Percentiles rank a stretch among this genome's conserved stretches.
These are phyloP conservation scores for Infundibulicybe gibba DNA, from an alignment of 768 basidiomycete genomes.

Conservation along the genomic window DNA sequence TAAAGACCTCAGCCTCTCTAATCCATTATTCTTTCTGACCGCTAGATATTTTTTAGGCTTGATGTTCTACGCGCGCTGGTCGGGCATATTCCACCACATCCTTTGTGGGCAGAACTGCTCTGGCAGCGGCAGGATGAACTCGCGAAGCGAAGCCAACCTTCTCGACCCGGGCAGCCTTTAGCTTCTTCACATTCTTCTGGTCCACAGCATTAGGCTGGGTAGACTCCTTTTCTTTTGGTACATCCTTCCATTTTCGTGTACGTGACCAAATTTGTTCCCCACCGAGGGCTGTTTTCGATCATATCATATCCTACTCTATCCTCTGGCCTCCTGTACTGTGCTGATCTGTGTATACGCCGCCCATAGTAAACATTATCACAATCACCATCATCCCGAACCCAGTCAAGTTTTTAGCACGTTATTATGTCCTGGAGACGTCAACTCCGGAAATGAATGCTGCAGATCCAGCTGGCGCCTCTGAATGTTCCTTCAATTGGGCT, in stretches of 20 bases:
- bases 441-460: too few species aligned
- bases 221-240: conserved; percentile 10
- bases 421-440: too few species aligned
- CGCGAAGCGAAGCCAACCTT: conserved; percentile 7
- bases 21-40: neutral
- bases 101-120: conserved; percentile 88
- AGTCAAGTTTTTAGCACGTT: too few species aligned
- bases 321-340: conserved; percentile 8
- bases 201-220: conserved; percentile 6
- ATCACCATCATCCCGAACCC: too few species aligned
- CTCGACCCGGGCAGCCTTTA: conserved; percentile 5
- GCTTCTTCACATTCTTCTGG: conserved; percentile 7
- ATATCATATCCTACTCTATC: conserved; percentile 5
- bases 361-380: conserved; percentile 1
- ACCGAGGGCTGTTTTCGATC: conserved; percentile 4
- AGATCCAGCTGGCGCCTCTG: too few species aligned
- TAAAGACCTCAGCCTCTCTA: conserved; percentile 27
- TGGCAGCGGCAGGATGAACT: conserved; percentile 77
- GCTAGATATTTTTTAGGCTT: conserved; percentile 50
- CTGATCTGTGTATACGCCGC: conserved; percentile 17
- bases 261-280: conserved; percentile 5
- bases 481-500: too few species aligned
- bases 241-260: conserved; percentile 1
- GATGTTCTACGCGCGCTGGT: conserved; percentile 81
- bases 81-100: conserved; percentile 88